Evolutionary conservation across 805 yeast species (phyloP).

Genomic region (Wickerhamomyces alni): DNA sequence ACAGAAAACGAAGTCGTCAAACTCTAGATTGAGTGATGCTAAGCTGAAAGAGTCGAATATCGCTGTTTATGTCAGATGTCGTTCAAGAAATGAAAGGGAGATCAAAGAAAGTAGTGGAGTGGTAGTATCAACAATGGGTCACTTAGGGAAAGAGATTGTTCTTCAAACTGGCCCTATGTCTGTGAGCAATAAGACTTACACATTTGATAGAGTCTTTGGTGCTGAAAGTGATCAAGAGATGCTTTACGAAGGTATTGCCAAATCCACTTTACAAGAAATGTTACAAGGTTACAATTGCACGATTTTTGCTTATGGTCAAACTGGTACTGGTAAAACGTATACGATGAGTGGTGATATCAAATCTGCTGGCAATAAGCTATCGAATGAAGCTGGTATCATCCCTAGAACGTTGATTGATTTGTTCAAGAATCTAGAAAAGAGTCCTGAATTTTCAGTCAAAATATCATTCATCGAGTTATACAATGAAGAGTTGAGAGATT

Average conservation of each 20-base stretch:
- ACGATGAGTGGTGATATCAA: constrained; percentile 67
- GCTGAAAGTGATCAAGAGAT: constrained; percentile 70
- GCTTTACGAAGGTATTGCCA: constrained; percentile 60
- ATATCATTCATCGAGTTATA: constrained; percentile 75
- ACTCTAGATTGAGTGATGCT: constrained; percentile 9
- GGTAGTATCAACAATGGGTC: constrained; percentile 44
- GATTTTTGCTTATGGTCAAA: constrained; percentile 81
- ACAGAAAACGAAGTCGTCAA: constrained; percentile 19
- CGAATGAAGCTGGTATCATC: constrained; percentile 53
- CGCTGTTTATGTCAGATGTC: constrained; percentile 50
- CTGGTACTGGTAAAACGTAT: constrained; percentile 81
- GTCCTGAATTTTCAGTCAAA: constrained; percentile 54
- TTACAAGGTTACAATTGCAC: constrained; percentile 72
- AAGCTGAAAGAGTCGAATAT: constrained; percentile 32
- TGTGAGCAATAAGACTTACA: constrained; percentile 43
- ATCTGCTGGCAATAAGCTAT: constrained; percentile 28
- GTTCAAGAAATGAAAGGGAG: constrained; percentile 51
- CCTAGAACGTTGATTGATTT: constrained; percentile 53
- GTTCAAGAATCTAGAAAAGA: constrained; percentile 41
- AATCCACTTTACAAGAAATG: constrained; percentile 53
- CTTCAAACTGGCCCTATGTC: constrained; percentile 34
- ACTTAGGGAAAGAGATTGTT: constrained; percentile 38
- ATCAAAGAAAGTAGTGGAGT: constrained; percentile 49
- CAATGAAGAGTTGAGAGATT: constrained; percentile 73
- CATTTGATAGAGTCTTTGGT: constrained; percentile 76